phyloP scores from a whole-genome alignment of 2,329 filamentous ascomycete species.

The Chrysoporthe puriensis region DNA sequence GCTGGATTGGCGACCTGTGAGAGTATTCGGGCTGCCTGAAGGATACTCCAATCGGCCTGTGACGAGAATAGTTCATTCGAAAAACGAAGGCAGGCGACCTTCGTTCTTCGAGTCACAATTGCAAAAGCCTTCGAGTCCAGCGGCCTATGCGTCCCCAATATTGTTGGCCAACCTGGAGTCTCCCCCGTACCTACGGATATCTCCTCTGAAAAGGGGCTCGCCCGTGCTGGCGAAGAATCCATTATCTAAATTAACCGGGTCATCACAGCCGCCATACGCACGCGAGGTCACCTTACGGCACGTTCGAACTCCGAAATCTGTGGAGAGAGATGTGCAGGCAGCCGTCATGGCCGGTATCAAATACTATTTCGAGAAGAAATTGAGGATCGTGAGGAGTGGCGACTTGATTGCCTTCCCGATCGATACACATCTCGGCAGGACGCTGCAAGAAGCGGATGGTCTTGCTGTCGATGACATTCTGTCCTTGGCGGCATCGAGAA shows the following conservation, averaged over 20 bases:
- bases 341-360: constrained; percentile 87
- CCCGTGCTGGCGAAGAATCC: constrained; percentile 54
- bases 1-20: constrained; percentile 77
- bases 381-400: constrained; percentile 80
- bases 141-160: constrained; percentile 80
- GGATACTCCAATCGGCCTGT: constrained; percentile 65
- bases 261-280: constrained; percentile 61
- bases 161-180: constrained; percentile 84
- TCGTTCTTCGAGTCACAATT: constrained; percentile 74
- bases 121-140: constrained; percentile 59
- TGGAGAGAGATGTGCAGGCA: constrained; percentile 82
- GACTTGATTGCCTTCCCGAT: constrained; percentile 89
- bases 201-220: constrained; percentile 62
- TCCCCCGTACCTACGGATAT: constrained; percentile 77
- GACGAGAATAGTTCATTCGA: constrained; percentile 61
- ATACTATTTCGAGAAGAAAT: constrained; percentile 81
- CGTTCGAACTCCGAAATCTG: constrained; percentile 85
- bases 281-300: constrained; percentile 86
- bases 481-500: constrained; percentile 51
- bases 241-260: constrained; percentile 59
- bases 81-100: constrained; percentile 52
- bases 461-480: constrained; percentile 74
- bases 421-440: constrained; percentile 81
- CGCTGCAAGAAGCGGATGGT: constrained; percentile 72
- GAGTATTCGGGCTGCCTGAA: constrained; percentile 87